Base-by-base conservation (phyloP, 169 alveolate species). In the Toxoplasma gondii region DNA sequence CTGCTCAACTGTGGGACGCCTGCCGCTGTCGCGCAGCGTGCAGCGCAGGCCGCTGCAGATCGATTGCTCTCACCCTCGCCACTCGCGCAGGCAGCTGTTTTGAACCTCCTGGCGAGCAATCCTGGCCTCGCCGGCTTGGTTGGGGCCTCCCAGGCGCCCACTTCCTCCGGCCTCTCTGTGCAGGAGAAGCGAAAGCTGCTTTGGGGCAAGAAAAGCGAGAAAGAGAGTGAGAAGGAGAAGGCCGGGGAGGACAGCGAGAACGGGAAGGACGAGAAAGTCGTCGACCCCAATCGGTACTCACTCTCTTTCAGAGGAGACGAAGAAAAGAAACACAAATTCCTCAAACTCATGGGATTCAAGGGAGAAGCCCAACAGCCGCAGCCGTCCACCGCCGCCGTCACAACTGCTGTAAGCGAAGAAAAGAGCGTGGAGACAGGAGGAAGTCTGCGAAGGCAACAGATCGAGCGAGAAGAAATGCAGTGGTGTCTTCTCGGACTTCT, bases 281-380 rank as follows among this genome's bases (percentile, higher is more conserved):
- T 84, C 17, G 94, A 91, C 88, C 94, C 94, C 34, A 91, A 91
- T n/a, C 34, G 36, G n/a, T 91, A 91, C 90, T 34, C 88, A 9
- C 67, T 80, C 34, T 80, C 91, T 24, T 91, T 91, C 54, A 43
- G 90, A 9, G 53, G 64, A 1, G 90, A 91, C 88, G 45, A 49
- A 36, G 94, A 91, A 38, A 91, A 69, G 88, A 91, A 91, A 74
- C 7, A 43, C 78, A 91, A 91, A 69, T 91, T 91, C 54, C 41
- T 91, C 44, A 91, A 91, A 74, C 81, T 91, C 80, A 91, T 91
- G 94, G 94, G 94, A 0, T 74, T 43, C 81, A 88, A 88, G 29
- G 92, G 92, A 10, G 92, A 88, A 54, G 49, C 83, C 41, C 69
- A 45, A 12, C 88, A 10, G 39, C 36, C 41, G 12, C 64, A 1